Conservation (phyloP, 2,329 filamentous ascomycete genomes). For the Apiospora aurea region DNA sequence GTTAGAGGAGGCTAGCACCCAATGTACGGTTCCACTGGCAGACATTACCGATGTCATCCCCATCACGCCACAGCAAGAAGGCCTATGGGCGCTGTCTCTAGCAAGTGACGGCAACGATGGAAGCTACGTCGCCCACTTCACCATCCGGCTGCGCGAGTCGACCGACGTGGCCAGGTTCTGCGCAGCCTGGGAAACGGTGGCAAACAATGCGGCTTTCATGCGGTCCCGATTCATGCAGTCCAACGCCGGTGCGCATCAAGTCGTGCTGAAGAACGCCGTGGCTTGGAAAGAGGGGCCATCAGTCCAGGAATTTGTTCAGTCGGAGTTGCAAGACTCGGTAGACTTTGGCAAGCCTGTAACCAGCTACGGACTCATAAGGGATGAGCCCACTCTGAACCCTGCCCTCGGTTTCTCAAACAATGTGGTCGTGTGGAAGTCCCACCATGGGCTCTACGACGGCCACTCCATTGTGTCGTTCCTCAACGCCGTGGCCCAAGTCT, state of each 20-base stretch:
- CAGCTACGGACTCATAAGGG: no score
- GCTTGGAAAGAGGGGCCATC: no score
- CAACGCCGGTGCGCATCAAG: neutral
- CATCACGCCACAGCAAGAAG: neutral
- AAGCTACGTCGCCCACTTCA: neutral
- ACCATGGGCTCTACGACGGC: conserved; percentile 26
- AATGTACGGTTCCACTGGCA: no score
- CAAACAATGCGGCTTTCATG: neutral
- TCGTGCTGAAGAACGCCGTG: neutral
- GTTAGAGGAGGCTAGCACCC: no score
- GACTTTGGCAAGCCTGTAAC: no score
- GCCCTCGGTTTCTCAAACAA: no score
- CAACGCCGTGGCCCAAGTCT: conserved; percentile 18
- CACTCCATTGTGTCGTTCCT: conserved; percentile 22
- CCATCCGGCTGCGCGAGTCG: neutral
- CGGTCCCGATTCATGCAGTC: neutral
- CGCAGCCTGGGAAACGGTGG: neutral
- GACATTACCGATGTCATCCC: neutral
- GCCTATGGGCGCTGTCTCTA: neutral
- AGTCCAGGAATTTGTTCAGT: no score
- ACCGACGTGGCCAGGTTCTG: neutral
- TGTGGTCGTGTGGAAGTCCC: conserved; percentile 23
- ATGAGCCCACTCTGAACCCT: no score
- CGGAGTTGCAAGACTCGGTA: no score
- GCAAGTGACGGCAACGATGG: neutral